Evolutionary conservation across 2,329 filamentous ascomycete genomes (phyloP).

Genomic region (Colletotrichum sp.): DNA sequence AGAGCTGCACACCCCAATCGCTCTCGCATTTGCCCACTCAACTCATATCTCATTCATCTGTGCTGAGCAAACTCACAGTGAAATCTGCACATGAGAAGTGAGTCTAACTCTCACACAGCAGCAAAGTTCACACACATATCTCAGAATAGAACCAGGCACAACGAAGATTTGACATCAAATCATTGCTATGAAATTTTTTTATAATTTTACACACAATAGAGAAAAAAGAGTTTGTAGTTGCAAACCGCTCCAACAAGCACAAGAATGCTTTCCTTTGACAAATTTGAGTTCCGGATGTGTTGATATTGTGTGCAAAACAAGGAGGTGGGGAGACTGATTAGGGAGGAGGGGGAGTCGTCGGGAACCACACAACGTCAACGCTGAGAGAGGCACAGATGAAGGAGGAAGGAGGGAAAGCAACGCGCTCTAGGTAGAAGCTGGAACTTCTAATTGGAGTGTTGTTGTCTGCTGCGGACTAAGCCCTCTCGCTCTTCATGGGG

Average conservation of each 20-base stretch:
- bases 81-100: background rate
- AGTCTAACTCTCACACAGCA: background rate
- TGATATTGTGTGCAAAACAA: background rate
- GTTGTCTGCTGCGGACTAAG: background rate
- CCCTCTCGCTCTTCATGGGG: background rate
- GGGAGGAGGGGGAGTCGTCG: background rate
- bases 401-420: background rate
- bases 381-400: background rate
- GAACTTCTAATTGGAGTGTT: background rate
- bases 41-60: background rate
- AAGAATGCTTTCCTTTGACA: background rate
- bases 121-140: background rate
- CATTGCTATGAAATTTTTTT: background rate
- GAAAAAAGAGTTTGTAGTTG: background rate
- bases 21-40: background rate
- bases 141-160: background rate
- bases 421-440: background rate
- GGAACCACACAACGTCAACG: background rate
- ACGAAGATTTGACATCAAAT: background rate
- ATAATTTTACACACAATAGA: conserved; percentile 7
- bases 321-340: background rate
- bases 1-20: background rate
- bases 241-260: background rate
- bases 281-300: background rate
- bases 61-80: background rate